Base-by-base conservation (phyloP, 345 rosid species). In the Isatis tinctoria region DNA sequence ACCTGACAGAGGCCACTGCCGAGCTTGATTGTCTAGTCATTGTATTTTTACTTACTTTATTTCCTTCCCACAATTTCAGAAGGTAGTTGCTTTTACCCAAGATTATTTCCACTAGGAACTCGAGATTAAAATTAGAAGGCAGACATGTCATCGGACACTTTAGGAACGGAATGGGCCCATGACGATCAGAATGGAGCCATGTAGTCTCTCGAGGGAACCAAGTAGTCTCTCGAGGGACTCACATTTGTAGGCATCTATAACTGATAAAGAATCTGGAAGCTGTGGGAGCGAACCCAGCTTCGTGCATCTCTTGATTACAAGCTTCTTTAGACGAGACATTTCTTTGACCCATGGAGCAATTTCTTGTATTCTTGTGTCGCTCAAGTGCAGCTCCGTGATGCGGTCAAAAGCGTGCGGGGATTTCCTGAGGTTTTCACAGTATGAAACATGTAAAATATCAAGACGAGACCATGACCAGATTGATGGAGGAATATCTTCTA, bases 1-100 rank as follows among this genome's bases (percentile, higher is more conserved):
- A 89, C 95, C 96, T 87, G 95, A 70, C 87, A 87, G 33, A 92
- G 96, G 61, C 98, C 96, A 37, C 90, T 84, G 24, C 98, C 98
- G 18, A 92, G 86, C 78, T 86, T 90, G 79, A 92, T 85, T 37
- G 91, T 92, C 68, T 88, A 33, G 85, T 57, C 89, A 90, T 78
- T 68, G 41, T 67, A 13, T 8, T 36, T 3, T 36, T 8, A 45
- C 51, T 45, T 45, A 45, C 51, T 45, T 45, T 45, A 45, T 45
- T 45, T 45, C 22, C 51, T 45, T 45, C 51, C 51, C 51, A 45
- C 11, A 45, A 1, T 45, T 45, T 45, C 4, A n/a, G 10, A 45
- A 45, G 51, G 10, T n/a, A n/a, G n/a, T 45, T 45, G 51, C 51
- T 45, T n/a, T 2, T 2, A 16, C 51, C 4, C 51, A 45, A n/a